These are phyloP conservation scores for Hypoxylon rickii DNA, from an alignment of 495 filamentous ascomycete species.

Conservation along the genomic window DNA sequence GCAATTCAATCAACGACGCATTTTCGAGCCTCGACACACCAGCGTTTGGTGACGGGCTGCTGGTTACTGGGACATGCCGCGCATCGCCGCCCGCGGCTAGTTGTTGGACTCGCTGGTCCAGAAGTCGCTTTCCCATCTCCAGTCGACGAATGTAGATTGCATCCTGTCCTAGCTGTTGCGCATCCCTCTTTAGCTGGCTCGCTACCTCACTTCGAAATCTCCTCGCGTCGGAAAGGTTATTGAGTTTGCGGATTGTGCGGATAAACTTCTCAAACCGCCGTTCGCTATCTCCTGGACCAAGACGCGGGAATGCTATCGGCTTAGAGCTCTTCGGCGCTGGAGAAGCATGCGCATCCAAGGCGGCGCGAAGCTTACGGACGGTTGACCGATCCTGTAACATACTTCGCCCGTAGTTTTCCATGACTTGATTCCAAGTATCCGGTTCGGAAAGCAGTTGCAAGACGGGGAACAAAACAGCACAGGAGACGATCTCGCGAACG, in stretches of 20 bases:
- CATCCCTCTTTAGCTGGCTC: conserved; percentile 89
- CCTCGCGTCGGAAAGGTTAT: conserved; percentile 91
- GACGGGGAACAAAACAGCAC: conserved; percentile 73
- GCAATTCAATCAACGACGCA: conserved; percentile 75
- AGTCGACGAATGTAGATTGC: conserved; percentile 82
- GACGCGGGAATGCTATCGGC: conserved; percentile 67
- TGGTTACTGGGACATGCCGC: conserved; percentile 43
- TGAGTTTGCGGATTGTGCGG: conserved; percentile 82
- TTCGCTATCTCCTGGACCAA: conserved; percentile 72
- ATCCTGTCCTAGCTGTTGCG: conserved; percentile 76
- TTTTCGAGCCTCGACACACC: conserved; percentile 66
- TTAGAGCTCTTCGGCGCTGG: conserved; percentile 71
- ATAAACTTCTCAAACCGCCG: conserved; percentile 94
- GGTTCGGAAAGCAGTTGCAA: conserved; percentile 79
- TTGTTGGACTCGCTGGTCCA: conserved; percentile 87
- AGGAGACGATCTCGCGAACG: conserved; percentile 81
- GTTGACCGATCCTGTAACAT: conserved; percentile 95
- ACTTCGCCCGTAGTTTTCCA: conserved; percentile 85
- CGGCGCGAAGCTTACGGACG: conserved; percentile 89
- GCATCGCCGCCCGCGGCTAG: conserved; percentile 69
- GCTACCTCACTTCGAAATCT: conserved; percentile 88
- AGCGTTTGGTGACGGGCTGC: conserved; percentile 37
- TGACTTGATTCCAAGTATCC: conserved; percentile 94
- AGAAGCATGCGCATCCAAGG: conserved; percentile 92
- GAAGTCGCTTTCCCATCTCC: conserved; percentile 85